Base-by-base conservation (phyloP, 108 stramenopile genomes). In the Nitzschia putrida region DNA sequence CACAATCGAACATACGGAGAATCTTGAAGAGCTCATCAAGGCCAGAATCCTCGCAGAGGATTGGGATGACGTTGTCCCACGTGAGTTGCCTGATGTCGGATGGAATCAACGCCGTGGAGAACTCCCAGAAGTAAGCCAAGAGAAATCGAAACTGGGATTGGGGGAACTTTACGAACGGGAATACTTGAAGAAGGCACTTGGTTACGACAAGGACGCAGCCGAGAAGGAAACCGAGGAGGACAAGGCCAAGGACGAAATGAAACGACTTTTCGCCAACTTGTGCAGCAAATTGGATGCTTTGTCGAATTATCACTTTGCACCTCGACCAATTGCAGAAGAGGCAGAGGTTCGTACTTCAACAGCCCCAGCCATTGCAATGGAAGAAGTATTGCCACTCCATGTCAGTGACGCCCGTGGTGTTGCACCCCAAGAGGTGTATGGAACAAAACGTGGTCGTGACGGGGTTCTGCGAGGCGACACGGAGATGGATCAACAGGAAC, bases 231-330 rank as follows among this genome's bases (percentile, higher is more conserved):
- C 90, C 0, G 90, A 90, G 66, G 96, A 95, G 64, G 86, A 85
- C n/a, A 80, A 88, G 71, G 89, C 87, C 18, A 90, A 92, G 67
- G 73, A 83, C 38, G 95, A 96, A 66, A 89, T 96, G 85, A 92
- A 89, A 61, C 59, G 52, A 4, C 72, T 95, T 0, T 97, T 97
- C 66, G 81, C 86, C 11, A 87, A 88, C 68, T 73, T 97, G 4
- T 96, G 94, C 57, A 89, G 90, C 54, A 94, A 96, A 67, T 83
- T 99, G 37, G 98, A 99, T 78, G 93, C 96, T 6, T 66, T 99
- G 69, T 97, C 95, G 11, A 97, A 98, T 74, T 99, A 97, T 84
- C 95, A 99, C 83, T 99, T 97, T 74, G 92, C 93, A 8, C 98
- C 98, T 3, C 83, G 96, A 43, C 93, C 97, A 7, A 80, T 94